phyloP scores from a whole-genome alignment of 164 flowering plant species.

The Kingdonia uniflora region DNA sequence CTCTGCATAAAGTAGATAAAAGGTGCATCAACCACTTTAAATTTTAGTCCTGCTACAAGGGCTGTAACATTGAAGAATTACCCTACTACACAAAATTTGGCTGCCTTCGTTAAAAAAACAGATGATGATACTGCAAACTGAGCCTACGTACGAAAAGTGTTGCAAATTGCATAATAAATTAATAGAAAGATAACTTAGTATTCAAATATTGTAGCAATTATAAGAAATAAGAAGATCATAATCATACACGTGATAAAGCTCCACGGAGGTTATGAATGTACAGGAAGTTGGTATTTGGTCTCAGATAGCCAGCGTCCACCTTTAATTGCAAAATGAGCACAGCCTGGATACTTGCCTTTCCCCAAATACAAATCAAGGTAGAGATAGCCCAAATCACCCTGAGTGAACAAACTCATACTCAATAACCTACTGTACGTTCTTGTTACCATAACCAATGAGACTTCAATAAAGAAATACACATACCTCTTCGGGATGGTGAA shows the following conservation, averaged over 20 bases:
- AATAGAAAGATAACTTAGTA: no score
- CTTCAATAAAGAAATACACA: conserved; percentile 1
- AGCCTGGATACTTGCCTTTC: conserved; percentile 81
- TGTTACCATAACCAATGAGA: not conserved
- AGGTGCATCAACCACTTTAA: no score
- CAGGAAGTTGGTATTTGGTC: conserved; percentile 91
- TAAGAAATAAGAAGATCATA: no score
- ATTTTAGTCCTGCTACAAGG: no score
- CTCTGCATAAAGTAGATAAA: no score
- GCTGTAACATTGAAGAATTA: no score
- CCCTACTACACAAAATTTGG: no score
- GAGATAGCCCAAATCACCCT: conserved; percentile 92
- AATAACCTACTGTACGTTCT: not conserved
- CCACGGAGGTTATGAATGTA: conserved; percentile 29
- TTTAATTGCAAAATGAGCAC: conserved; percentile 95
- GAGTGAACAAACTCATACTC: conserved; percentile 10
- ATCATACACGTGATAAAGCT: not conserved
- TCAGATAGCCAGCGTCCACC: conserved; percentile 81
- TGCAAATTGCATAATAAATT: no score
- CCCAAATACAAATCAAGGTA: conserved; percentile 91
- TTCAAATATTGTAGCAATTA: no score
- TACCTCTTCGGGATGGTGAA: conserved; percentile 95
- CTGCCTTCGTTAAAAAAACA: no score
- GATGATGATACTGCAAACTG: no score
- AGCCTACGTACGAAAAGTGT: no score